Evolutionary conservation across 331 rosid species (phyloP).

Genomic region (Rhamnella rubrinervis): DNA sequence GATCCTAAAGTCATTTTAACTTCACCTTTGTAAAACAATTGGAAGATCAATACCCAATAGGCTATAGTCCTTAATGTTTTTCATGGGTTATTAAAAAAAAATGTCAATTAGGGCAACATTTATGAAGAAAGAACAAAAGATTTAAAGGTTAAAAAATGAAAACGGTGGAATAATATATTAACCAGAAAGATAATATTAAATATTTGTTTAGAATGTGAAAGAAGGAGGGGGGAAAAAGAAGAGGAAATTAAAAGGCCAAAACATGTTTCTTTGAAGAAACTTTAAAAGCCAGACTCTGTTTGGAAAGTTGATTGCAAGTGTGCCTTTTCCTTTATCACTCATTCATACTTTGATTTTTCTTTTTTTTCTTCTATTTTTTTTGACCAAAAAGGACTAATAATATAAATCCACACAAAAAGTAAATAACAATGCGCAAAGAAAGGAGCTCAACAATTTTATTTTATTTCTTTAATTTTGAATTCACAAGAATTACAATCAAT

Average conservation of each 20-base stretch:
- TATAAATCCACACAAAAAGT: not conserved
- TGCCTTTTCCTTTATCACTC: constrained; percentile 34
- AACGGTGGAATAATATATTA: not conserved
- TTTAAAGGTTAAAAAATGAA: too few relatives aligned
- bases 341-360: constrained; percentile 15
- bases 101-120: too few relatives aligned
- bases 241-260: constrained; percentile 27
- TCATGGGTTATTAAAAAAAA: too few relatives aligned
- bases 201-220: not conserved
- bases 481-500: constrained; percentile 1
- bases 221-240: too few relatives aligned
- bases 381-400: constrained; percentile 24
- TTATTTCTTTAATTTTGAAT: constrained; percentile 17
- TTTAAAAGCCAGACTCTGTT: constrained; percentile 18
- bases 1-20: too few relatives aligned
- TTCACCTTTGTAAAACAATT: too few relatives aligned
- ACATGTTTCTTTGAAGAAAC: constrained; percentile 39
- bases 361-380: constrained; percentile 10
- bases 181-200: not conserved
- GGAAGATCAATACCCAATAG: too few relatives aligned
- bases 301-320: constrained; percentile 39
- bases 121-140: too few relatives aligned
- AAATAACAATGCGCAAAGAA: not conserved
- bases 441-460: not conserved
- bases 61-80: too few relatives aligned